These are phyloP conservation scores for Solanum bukasovii DNA, from an alignment of 257 asterid genomes.

Conservation along the genomic window DNA sequence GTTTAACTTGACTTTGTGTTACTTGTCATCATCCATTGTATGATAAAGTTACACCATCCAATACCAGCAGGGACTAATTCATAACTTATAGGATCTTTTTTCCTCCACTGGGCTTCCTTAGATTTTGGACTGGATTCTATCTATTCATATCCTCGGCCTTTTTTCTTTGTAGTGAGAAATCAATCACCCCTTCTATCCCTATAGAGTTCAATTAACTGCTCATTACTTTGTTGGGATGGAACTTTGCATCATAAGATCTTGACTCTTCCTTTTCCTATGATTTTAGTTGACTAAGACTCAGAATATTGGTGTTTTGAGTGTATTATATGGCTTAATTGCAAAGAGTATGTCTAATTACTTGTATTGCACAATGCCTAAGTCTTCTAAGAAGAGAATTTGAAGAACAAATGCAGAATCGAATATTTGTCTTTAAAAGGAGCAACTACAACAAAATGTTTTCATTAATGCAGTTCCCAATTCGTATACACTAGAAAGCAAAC, in stretches of 20 bases:
- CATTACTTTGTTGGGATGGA: neutral
- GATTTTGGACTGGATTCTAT: too few relatives aligned
- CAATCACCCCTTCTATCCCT: neutral
- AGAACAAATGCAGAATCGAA: neutral
- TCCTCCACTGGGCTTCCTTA: too few relatives aligned
- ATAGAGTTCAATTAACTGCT: too few relatives aligned
- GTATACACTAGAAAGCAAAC: neutral
- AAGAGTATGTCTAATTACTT: neutral
- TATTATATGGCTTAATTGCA: neutral
- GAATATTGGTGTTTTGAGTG: neutral
- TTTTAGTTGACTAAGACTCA: neutral
- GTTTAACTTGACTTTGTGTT: neutral
- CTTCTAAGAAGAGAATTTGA: neutral
- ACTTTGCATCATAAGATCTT: neutral
- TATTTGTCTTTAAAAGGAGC: neutral
- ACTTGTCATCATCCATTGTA: neutral
- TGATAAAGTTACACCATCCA: neutral
- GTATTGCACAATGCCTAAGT: neutral
- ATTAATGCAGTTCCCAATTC: neutral
- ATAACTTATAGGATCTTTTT: neutral
- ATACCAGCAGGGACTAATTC: neutral
- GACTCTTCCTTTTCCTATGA: neutral
- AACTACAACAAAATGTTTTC: neutral
- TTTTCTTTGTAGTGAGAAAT: neutral
- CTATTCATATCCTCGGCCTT: too few relatives aligned